phyloP scores from a whole-genome alignment of 257 asterid species.

The Nicotiana tomentosiformis region DNA sequence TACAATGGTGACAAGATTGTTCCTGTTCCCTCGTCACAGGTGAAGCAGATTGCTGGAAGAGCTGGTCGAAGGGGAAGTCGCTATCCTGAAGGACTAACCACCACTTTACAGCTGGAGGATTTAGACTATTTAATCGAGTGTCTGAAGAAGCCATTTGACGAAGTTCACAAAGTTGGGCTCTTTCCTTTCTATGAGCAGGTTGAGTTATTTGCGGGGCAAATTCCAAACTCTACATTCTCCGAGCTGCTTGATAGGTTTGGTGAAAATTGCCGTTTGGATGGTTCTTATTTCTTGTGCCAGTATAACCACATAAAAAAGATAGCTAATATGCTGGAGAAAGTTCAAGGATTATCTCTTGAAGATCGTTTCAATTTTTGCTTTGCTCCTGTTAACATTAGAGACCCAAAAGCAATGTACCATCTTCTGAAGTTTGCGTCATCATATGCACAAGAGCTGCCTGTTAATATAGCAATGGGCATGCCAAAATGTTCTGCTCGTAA shows the following conservation, averaged over 20 bases:
- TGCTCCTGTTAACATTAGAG: slow-evolving; percentile 83
- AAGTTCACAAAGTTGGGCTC: slow-evolving; percentile 81
- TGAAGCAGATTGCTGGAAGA: slow-evolving; percentile 94
- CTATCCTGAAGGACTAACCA: slow-evolving; percentile 83
- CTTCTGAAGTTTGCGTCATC: slow-evolving; percentile 71
- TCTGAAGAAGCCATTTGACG: slow-evolving; percentile 77
- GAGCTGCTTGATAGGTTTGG: slow-evolving; percentile 69
- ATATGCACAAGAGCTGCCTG: slow-evolving; percentile 68
- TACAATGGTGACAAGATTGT: slow-evolving; percentile 79
- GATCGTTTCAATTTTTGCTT: slow-evolving; percentile 92
- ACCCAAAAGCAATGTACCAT: slow-evolving; percentile 91
- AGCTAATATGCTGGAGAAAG: slow-evolving; percentile 79
- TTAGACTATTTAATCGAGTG: slow-evolving; percentile 76
- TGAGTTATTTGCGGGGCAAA: slow-evolving; percentile 77
- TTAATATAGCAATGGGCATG: slow-evolving; percentile 85
- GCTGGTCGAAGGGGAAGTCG: slow-evolving; percentile 97
- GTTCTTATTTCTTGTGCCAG: slow-evolving; percentile 72
- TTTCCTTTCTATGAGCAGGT: slow-evolving; percentile 89
- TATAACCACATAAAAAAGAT: slow-evolving; percentile 68
- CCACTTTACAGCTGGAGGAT: slow-evolving; percentile 77
- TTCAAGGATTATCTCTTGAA: slow-evolving; percentile 67
- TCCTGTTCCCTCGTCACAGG: slow-evolving; percentile 86
- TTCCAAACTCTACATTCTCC: slow-evolving; percentile 50
- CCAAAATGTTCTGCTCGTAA: slow-evolving; percentile 71
- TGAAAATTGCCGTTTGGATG: slow-evolving; percentile 67